Conservation (phyloP, 768 basidiomycete species). For the Lactifluus volemus region DNA sequence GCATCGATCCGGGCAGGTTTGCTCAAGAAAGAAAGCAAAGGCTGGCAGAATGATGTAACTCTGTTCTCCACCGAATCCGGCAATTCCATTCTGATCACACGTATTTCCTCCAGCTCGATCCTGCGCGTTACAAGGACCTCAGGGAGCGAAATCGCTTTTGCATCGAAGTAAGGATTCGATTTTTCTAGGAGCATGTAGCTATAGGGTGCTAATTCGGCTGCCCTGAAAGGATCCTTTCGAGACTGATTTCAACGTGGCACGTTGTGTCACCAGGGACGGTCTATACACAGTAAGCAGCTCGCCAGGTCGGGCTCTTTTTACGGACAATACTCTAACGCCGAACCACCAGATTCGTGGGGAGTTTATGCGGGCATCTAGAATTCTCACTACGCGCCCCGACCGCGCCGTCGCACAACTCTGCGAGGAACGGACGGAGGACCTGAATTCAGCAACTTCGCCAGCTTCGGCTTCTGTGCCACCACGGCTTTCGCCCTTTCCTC, state of each 20-base stretch:
- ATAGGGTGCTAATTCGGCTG: neutral
- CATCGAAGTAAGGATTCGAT: constrained; percentile 60
- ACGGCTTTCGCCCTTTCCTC: constrained; percentile 40
- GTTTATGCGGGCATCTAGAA: constrained; percentile 92
- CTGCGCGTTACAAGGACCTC: constrained; percentile 49
- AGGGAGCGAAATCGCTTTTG: constrained; percentile 92
- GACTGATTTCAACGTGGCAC: constrained; percentile 89
- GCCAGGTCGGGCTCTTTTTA: neutral
- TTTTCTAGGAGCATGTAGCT: neutral
- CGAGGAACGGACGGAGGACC: constrained; percentile 72
- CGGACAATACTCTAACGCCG: neutral
- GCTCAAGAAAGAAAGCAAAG: constrained; percentile 85
- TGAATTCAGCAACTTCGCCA: constrained; percentile 42
- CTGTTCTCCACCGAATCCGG: neutral
- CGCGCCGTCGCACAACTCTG: constrained; percentile 86
- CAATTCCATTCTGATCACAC: neutral
- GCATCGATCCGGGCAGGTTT: constrained; percentile 85
- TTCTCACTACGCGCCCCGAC: constrained; percentile 70
- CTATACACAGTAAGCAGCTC: constrained; percentile 68
- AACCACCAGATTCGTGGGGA: constrained; percentile 82
- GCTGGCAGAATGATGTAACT: constrained; percentile 75
- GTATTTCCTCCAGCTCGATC: constrained; percentile 16
- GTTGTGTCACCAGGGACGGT: constrained; percentile 95
- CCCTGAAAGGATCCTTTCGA: constrained; percentile 85
- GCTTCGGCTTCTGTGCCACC: constrained; percentile 36